Base-by-base conservation (phyloP, 805 yeast genomes). In the Candida sphagnicola region DNA sequence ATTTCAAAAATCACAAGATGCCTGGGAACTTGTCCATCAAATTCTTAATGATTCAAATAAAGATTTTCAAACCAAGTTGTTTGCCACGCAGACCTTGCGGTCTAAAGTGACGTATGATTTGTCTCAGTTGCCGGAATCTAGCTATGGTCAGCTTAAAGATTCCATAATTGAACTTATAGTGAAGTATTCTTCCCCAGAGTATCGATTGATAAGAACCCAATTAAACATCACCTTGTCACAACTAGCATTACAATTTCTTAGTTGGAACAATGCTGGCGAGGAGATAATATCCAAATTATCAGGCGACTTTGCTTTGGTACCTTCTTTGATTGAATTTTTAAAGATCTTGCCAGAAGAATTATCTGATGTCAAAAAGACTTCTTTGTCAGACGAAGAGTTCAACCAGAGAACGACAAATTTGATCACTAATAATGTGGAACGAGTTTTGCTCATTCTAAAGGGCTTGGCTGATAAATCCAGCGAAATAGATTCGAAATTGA, bases 301-400 rank as follows among this genome's bases (percentile, higher is more conserved):
- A 13, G 38, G 52, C 12, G 45, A 61, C 37, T 61, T 65, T 37
- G 65, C 57, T 37, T 56, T 65, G 34, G 56, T 74, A 49, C 56
- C 65, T 4, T 41, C 37, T 15, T 57, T 91, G 31, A 67, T 95
- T 40, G 95, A 86, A 54, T 89, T 91, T 52, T 72, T 93, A 45
- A 82, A 80, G 56, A 82, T 93, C 37, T 65, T 93, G 40, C 99
- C 99, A 1, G 98, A 93, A 58, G 99, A 93, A 61, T 73, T 89
- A 31, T 62, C 81, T 31, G 95, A 85, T 50, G 78, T 81, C 36
- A 85, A 82, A 48, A 80, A 80, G 42, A 78, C 93, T 1, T 82
- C 90, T 13, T 67, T 91, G 46, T 78, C 88, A 4, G 93, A 85
- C 56, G 90, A 84, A 34, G 96, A 91, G 55, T 84, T 83, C 53